phyloP scores from a whole-genome alignment of 371 early-diverging fungal genomes.

The Actinomortierella ambigua region DNA sequence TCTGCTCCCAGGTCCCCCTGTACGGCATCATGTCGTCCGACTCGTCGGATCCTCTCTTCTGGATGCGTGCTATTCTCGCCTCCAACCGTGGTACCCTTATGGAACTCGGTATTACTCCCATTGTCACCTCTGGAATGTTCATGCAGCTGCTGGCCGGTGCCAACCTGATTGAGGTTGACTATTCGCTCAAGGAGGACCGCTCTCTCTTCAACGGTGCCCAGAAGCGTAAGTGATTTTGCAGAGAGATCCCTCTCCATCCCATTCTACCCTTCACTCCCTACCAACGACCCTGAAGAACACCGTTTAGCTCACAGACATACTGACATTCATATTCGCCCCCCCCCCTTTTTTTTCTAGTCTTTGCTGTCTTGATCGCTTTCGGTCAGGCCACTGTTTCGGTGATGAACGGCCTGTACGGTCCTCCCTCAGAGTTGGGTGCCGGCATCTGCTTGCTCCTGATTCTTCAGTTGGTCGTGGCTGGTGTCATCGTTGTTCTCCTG shows the following conservation, averaged over 20 bases:
- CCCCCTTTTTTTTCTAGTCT: slow-evolving; percentile 55
- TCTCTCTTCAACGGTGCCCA: slow-evolving; percentile 98
- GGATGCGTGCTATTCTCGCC: slow-evolving; percentile 99
- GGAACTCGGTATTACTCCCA: slow-evolving; percentile 99
- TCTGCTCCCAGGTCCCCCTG: slow-evolving; percentile 99
- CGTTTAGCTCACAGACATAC: not conserved
- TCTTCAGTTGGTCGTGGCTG: slow-evolving; percentile 97
- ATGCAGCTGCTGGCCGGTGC: slow-evolving; percentile 98
- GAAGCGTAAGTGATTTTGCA: slow-evolving; percentile 72
- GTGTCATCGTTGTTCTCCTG: slow-evolving; percentile 96
- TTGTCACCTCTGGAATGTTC: slow-evolving; percentile 99
- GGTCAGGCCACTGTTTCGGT: slow-evolving; percentile 99
- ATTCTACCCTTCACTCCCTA: not conserved
- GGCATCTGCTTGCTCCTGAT: slow-evolving; percentile 94
- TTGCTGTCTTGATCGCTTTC: slow-evolving; percentile 93
- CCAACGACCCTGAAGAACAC: not conserved
- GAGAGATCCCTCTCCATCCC: not conserved
- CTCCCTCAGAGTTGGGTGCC: slow-evolving; percentile 93
- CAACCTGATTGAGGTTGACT: slow-evolving; percentile 97
- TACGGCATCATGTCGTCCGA: slow-evolving; percentile 99
- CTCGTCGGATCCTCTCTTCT: slow-evolving; percentile 98
- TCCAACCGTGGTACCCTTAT: slow-evolving; percentile 99
- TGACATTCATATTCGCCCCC: slow-evolving; percentile 2
- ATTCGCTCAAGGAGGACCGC: slow-evolving; percentile 98
- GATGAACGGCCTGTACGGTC: slow-evolving; percentile 98